Evolutionary conservation across 768 basidiomycete genomes (phyloP).

Genomic region (Artomyces pyxidatus): DNA sequence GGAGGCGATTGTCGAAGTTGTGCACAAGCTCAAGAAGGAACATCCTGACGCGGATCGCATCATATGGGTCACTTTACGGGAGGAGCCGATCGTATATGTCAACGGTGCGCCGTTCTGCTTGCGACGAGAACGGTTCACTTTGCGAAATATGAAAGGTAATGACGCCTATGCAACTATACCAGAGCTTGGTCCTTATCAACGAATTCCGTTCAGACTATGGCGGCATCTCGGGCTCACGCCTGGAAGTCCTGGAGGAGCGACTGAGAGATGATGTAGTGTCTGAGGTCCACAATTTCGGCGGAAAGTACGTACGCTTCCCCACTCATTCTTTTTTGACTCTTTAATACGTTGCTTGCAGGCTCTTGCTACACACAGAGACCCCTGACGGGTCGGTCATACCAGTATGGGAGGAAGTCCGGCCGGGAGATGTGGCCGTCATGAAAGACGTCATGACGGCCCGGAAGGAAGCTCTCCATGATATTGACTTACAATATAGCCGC

Average conservation of each 20-base stretch:
- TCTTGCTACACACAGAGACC: conserved; percentile 87
- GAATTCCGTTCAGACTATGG: conserved; percentile 63
- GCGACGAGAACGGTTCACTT: conserved; percentile 73
- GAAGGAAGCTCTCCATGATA: conserved; percentile 31
- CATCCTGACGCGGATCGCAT: conserved; percentile 57
- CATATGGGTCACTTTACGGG: conserved; percentile 89
- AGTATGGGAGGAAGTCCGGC: conserved; percentile 85
- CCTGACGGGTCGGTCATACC: conserved; percentile 84
- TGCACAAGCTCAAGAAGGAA: conserved; percentile 49
- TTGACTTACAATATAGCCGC: conserved; percentile 70
- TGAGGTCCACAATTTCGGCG: conserved; percentile 78
- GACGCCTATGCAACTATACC: conserved; percentile 1
- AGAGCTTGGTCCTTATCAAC: not conserved
- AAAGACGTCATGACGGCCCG: conserved; percentile 81
- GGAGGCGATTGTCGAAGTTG: conserved; percentile 79
- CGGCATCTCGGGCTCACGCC: conserved; percentile 83
- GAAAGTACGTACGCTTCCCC: conserved; percentile 42
- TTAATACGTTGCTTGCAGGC: conserved; percentile 29
- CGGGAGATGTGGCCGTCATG: conserved; percentile 66
- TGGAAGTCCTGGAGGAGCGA: conserved; percentile 88
- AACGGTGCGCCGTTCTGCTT: conserved; percentile 90
- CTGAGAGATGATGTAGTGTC: conserved; percentile 81
- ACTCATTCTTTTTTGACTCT: not conserved
- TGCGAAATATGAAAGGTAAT: conserved; percentile 90
- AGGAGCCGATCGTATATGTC: conserved; percentile 87